phyloP scores from a whole-genome alignment of 2,329 filamentous ascomycete species.

The Bipolaris zeicola region DNA sequence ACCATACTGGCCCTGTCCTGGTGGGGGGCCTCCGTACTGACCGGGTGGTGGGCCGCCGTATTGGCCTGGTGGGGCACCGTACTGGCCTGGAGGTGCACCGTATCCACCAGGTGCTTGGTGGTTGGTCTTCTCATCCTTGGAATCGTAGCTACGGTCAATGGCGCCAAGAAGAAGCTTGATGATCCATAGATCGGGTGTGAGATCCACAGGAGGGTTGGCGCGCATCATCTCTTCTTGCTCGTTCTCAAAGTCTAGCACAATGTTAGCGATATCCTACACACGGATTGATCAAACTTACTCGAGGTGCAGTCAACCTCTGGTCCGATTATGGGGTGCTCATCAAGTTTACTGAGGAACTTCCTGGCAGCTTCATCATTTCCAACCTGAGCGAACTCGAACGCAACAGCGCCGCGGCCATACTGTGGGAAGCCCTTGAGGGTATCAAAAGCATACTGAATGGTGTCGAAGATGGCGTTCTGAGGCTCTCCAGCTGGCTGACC shows the following conservation, averaged over 20 bases:
- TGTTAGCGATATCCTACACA: slow-evolving; percentile 8
- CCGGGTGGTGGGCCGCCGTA: slow-evolving; percentile 26
- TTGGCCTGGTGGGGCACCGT: slow-evolving; percentile 31
- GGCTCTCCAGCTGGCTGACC: slow-evolving; percentile 69
- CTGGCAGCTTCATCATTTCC: slow-evolving; percentile 69
- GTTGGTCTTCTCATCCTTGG: slow-evolving; percentile 65
- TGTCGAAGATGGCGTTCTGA: slow-evolving; percentile 61
- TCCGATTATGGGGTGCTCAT: slow-evolving; percentile 66
- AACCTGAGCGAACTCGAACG: slow-evolving; percentile 72
- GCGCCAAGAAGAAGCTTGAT: slow-evolving; percentile 71
- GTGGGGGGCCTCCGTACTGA: slow-evolving; percentile 21
- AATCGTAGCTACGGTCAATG: slow-evolving; percentile 69
- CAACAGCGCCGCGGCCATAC: slow-evolving; percentile 64
- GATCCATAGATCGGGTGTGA: slow-evolving; percentile 70
- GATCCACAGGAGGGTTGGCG: slow-evolving; percentile 64
- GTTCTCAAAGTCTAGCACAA: slow-evolving; percentile 64
- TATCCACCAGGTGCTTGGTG: slow-evolving; percentile 40
- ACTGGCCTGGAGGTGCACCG: slow-evolving; percentile 40
- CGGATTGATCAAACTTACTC: slow-evolving; percentile 55
- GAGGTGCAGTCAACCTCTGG: slow-evolving; percentile 70
- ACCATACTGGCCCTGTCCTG: slow-evolving; percentile 23
- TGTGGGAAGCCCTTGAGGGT: slow-evolving; percentile 54
- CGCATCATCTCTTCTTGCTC: slow-evolving; percentile 70
- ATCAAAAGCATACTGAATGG: slow-evolving; percentile 60
- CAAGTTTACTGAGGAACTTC: slow-evolving; percentile 68